These are phyloP conservation scores for Magnolia sinica DNA, from an alignment of 164 flowering plant genomes.

Conservation along the genomic window DNA sequence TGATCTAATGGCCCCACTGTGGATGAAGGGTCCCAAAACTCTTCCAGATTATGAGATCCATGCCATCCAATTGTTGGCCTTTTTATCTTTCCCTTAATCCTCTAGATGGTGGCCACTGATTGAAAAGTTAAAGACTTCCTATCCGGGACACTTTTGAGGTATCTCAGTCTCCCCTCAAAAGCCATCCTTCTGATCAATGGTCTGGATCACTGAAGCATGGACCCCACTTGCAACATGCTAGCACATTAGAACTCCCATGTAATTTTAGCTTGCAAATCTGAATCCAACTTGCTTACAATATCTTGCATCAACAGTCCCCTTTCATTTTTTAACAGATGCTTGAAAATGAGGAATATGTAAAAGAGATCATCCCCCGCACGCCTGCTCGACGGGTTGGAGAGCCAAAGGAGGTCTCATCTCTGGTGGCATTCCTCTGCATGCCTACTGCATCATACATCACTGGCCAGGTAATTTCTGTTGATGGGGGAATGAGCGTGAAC, in stretches of 20 bases:
- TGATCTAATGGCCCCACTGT: no score
- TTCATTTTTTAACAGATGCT: conserved; percentile 35
- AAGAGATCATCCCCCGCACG: conserved; percentile 42
- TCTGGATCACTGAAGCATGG: not conserved
- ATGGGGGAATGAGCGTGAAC: conserved; percentile 74
- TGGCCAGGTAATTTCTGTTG: conserved; percentile 72
- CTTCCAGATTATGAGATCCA: no score
- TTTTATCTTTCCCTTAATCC: not conserved
- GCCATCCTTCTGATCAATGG: not conserved
- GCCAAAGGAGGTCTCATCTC: conserved; percentile 59
- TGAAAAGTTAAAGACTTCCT: not conserved
- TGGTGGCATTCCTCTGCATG: conserved; percentile 71
- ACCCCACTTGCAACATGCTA: not conserved
- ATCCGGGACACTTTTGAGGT: not conserved
- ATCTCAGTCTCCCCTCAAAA: not conserved
- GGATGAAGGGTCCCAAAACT: no score
- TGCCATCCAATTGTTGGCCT: no score
- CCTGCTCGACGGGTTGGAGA: conserved; percentile 68
- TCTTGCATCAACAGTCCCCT: not conserved
- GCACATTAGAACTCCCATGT: not conserved
- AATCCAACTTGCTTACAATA: not conserved
- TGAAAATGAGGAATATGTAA: conserved; percentile 35
- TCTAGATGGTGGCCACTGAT: not conserved
- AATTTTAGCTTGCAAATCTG: not conserved
- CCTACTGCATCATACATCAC: conserved; percentile 84